phyloP scores from a whole-genome alignment of 2,329 filamentous ascomycete genomes.

The Fusarium luffae region DNA sequence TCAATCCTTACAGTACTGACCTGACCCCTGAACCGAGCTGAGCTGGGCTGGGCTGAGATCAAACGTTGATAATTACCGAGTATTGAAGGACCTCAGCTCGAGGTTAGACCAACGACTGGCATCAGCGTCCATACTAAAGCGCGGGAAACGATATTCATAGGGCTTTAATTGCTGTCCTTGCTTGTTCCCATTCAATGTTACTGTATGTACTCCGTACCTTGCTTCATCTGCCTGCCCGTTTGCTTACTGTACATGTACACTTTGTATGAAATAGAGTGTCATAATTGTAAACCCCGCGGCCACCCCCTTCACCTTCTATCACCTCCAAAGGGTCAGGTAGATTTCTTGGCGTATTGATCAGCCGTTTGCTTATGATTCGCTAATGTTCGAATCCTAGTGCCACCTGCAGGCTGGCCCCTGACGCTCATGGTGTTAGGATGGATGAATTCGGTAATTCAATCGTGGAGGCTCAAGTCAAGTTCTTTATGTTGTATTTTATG shows the following conservation, averaged over 20 bases:
- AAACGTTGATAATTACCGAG: not conserved
- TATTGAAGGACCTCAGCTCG: conserved; percentile 14
- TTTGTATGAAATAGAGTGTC: not conserved
- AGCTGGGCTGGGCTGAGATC: not conserved
- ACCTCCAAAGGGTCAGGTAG: not conserved
- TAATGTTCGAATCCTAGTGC: conserved; percentile 27
- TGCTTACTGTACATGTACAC: not conserved
- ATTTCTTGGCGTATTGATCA: conserved; percentile 6
- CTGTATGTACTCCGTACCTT: not conserved
- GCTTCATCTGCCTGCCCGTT: not conserved
- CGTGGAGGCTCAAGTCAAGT: conserved; percentile 3
- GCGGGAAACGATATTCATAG: conserved; percentile 3
- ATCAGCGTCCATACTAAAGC: conserved; percentile 18
- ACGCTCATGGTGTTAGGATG: not conserved
- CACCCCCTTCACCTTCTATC: not conserved
- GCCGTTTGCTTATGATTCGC: conserved; percentile 2
- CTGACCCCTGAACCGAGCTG: conserved; percentile 29
- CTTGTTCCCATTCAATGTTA: not conserved
- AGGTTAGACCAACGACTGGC: conserved; percentile 24
- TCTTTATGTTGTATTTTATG: not conserved
- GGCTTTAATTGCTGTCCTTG: conserved; percentile 6
- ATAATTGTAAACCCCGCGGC: not conserved
- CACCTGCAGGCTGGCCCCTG: conserved; percentile 11
- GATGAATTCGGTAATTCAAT: not conserved
- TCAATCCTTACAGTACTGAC: not conserved